These are phyloP conservation scores for Penicillium glabrum DNA, from an alignment of 2,329 filamentous ascomycete species.

Conservation along the genomic window DNA sequence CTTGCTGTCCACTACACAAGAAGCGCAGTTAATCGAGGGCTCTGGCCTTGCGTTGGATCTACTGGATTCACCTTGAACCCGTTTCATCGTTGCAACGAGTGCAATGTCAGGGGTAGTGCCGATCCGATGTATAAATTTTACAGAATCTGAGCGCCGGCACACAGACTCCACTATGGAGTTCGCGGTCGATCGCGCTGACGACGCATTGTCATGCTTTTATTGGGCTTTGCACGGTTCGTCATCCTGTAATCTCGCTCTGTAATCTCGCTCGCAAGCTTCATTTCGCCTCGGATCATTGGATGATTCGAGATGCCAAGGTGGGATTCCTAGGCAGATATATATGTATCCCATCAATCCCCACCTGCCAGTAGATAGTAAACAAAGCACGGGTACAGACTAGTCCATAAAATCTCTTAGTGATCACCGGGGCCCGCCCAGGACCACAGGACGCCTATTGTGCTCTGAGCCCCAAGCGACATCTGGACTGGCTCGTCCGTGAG, in stretches of 20 bases:
- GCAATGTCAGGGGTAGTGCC: background rate
- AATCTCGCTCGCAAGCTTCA: constrained; percentile 5
- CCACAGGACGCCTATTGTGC: background rate
- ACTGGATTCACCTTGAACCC: background rate
- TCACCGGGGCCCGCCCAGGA: background rate
- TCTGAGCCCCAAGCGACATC: background rate
- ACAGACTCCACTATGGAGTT: constrained; percentile 17
- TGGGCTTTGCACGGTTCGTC: background rate
- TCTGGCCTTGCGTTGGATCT: background rate
- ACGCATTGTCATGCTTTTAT: constrained; percentile 16
- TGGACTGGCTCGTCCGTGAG: constrained; percentile 2
- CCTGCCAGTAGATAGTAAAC: background rate
- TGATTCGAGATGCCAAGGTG: background rate
- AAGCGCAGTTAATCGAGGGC: background rate
- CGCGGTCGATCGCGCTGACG: constrained; percentile 16
- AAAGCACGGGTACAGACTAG: background rate
- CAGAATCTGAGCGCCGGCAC: background rate
- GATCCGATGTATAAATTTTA: background rate
- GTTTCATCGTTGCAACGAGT: background rate
- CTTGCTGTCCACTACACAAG: background rate
- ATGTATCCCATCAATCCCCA: background rate
- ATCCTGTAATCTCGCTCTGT: constrained; percentile 10
- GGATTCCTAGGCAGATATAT: background rate
- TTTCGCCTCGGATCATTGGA: background rate
- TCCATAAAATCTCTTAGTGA: background rate